Percentiles rank a stretch among this genome's conserved stretches.
phyloP scores from a whole-genome alignment of 164 flowering plant species.

The Aristolochia californica region DNA sequence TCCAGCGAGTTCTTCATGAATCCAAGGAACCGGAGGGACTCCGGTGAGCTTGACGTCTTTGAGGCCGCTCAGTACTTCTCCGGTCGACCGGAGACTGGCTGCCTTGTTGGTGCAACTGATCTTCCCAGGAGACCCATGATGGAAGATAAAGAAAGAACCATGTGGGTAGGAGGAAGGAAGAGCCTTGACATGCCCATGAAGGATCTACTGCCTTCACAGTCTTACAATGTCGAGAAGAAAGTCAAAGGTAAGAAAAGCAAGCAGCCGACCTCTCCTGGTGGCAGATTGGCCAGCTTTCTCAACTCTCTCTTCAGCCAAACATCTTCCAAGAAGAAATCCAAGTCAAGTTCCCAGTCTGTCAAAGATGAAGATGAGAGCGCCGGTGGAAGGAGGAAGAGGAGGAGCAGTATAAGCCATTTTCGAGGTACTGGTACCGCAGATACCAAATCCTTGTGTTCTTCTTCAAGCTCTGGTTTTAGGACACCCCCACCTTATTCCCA shows the following conservation, averaged over 20 bases:
- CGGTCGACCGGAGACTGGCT: slow-evolving; percentile 25
- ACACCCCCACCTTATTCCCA: slow-evolving; percentile 46
- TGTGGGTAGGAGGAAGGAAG: slow-evolving; percentile 37
- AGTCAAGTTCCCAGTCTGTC: slow-evolving; percentile 26
- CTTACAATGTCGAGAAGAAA: slow-evolving; percentile 17
- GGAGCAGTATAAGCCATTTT: slow-evolving; percentile 33
- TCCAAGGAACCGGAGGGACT: slow-evolving; percentile 39
- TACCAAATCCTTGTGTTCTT: slow-evolving; percentile 16
- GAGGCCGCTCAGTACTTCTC: slow-evolving; percentile 80
- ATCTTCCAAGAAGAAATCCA: slow-evolving; percentile 61
- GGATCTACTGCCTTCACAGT: slow-evolving; percentile 13
- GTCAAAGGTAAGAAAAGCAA: slow-evolving; percentile 35
- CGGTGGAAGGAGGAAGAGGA: slow-evolving; percentile 34
- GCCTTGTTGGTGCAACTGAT: slow-evolving; percentile 5
- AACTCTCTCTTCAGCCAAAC: slow-evolving; percentile 31
- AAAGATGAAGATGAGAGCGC: slow-evolving; percentile 46
- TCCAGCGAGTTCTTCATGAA: slow-evolving; percentile 25
- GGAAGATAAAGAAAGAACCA: slow-evolving; percentile 19
- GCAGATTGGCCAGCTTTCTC: slow-evolving; percentile 21
- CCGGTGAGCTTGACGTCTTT: slow-evolving; percentile 80
- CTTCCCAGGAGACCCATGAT: slow-evolving; percentile 18
- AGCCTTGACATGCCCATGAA: slow-evolving; percentile 50
- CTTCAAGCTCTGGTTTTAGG: slow-evolving; percentile 41
- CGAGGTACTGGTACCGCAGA: slow-evolving; percentile 8
- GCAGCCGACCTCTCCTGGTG: slow-evolving; percentile 91